phyloP scores from a whole-genome alignment of 1,284 basidiomycete species.

The Ceratobasidium sp. region DNA sequence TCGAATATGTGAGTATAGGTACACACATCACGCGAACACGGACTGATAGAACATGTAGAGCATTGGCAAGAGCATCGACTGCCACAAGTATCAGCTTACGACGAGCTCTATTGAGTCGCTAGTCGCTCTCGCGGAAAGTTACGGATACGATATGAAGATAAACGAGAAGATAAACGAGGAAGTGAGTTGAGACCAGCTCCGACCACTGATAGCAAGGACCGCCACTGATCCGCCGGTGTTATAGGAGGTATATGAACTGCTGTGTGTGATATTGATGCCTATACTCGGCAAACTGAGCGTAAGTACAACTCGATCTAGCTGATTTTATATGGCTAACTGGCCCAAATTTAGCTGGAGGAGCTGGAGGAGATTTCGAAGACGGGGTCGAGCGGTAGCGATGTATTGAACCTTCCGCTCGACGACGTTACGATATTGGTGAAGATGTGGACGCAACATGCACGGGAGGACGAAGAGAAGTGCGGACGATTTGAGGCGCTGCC shows the following conservation, averaged over 20 bases:
- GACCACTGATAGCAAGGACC: not conserved
- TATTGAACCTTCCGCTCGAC: not conserved
- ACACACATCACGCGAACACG: no score
- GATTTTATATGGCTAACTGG: not conserved
- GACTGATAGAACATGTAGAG: not conserved
- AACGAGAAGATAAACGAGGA: not conserved
- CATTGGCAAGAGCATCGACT: not conserved
- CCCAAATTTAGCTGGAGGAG: not conserved
- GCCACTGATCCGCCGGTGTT: not conserved
- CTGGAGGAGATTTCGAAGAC: not conserved
- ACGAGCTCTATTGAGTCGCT: not conserved
- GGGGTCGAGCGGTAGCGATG: not conserved
- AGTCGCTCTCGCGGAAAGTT: not conserved
- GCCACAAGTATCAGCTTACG: not conserved
- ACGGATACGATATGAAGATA: not conserved
- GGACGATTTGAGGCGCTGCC: not conserved
- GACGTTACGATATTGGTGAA: not conserved
- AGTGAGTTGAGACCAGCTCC: not conserved
- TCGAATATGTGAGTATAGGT: not conserved
- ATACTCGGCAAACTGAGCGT: not conserved
- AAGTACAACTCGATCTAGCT: not conserved
- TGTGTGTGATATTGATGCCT: not conserved
- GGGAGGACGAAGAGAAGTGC: not conserved
- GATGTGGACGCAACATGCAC: not conserved
- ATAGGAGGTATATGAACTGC: not conserved